Evolutionary conservation across 129 eudicot genomes (phyloP), one percentile per base, ranked within the genome.

Genomic region (Centrapalus pauciflorus): DNA sequence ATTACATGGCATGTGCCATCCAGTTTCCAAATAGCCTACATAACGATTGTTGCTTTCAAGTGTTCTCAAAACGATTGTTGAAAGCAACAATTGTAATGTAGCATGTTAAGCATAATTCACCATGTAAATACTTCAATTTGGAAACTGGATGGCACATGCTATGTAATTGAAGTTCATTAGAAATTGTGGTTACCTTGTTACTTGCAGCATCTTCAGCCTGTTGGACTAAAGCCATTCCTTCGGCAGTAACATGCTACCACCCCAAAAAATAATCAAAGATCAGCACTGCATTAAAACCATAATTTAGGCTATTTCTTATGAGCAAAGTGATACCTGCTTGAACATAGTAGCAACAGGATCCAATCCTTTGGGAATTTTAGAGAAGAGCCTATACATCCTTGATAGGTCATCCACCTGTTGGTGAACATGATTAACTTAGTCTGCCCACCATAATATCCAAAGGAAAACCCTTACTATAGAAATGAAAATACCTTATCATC

Each of bases 201-300:
- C 77, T 69, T 17, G 96, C 93, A 34, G 84, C 93, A 64, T 90
- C 96, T 74, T 87, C 97, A 29, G 97, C 97, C 46, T 84, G 90
- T 69, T 87, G 84, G 43, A 90, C 90, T 72, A 87, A 65, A 30
- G 84, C 70, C 67, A 60, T 87, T 19, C 96, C 97, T 76, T 90
- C 97, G 34, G 72, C 69, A 35, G 78, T 80, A 17, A 90, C 90
- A 77, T 90, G 97, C 95, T 90, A 58, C 79, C 71, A 76, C 67
- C 61, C 26, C 34, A 69, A 33, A 48, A 66, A 30, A 34, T 51
- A 19, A 27, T 25, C 40, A 46, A 33, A 57, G 5, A 23, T 63
- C 19, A 49, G 61, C 55, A 57, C 41, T 28, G 25, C 29, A 71
- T 9, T 30, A 46, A 50, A 23, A 60, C 7, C 13, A 5, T 16